A percentile compares a stretch with the other conserved stretches of the same genome.
These are phyloP conservation scores for Suaeda aralocaspica DNA, from an alignment of 148 eudicot species.

Conservation along the genomic window DNA sequence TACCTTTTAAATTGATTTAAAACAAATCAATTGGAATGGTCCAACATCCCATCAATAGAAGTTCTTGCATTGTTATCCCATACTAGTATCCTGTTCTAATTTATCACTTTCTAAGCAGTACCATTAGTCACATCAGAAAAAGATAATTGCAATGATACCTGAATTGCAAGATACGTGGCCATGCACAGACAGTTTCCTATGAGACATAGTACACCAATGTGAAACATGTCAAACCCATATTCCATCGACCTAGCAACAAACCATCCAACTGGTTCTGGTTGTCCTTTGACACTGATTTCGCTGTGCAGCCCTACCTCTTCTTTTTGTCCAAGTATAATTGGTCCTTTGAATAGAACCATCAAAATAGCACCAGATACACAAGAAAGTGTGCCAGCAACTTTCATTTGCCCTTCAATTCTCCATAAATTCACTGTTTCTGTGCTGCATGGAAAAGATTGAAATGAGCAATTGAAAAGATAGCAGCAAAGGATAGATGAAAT, in stretches of 20 bases:
- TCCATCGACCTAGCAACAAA: slow-evolving; percentile 47
- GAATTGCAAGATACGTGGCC: slow-evolving; percentile 88
- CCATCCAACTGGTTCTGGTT: slow-evolving; percentile 84
- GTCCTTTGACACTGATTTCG: slow-evolving; percentile 70
- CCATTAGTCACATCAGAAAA: background rate
- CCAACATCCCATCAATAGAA: background rate
- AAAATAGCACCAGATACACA: slow-evolving; percentile 87
- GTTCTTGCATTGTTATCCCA: background rate
- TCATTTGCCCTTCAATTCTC: slow-evolving; percentile 69
- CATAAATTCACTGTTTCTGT: slow-evolving; percentile 87
- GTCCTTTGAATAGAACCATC: slow-evolving; percentile 86
- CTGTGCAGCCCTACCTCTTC: slow-evolving; percentile 36
- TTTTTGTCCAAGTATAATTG: slow-evolving; percentile 54
- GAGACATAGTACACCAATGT: slow-evolving; percentile 81
- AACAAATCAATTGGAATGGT: background rate
- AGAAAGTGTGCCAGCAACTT: slow-evolving; percentile 76
- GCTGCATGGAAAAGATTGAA: slow-evolving; percentile 57
- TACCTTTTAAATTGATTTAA: background rate
- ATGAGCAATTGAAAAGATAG: slow-evolving; percentile 19
- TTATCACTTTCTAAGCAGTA: background rate
- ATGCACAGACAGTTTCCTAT: slow-evolving; percentile 95
- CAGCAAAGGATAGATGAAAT: background rate
- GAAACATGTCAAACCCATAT: slow-evolving; percentile 68
- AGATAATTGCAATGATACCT: slow-evolving; percentile 41
- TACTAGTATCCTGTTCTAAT: background rate